phyloP scores from a whole-genome alignment of 768 basidiomycete genomes.

The Macrocybe gigantea region DNA sequence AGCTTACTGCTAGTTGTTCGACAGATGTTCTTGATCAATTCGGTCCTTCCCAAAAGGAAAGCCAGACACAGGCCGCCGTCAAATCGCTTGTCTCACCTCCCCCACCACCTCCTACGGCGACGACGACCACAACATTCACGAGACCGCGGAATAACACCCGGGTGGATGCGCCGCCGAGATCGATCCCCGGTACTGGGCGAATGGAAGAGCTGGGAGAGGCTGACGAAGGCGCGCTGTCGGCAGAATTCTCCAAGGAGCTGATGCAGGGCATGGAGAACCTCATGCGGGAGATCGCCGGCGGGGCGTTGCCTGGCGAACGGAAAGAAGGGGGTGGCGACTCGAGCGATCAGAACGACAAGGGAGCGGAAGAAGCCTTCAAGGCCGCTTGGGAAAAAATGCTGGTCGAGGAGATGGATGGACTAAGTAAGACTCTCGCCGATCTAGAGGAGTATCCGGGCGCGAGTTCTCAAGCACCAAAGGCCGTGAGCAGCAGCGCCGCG shows the following conservation, averaged over 20 bases:
- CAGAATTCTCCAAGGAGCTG: constrained; percentile 40
- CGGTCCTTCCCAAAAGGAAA: constrained; percentile 12
- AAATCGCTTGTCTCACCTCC: constrained; percentile 19
- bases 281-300: constrained; percentile 40
- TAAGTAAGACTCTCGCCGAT: constrained; percentile 14
- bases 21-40: constrained; percentile 43
- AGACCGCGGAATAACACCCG: constrained; percentile 45
- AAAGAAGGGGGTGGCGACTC: constrained; percentile 17
- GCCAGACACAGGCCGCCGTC: constrained; percentile 6
- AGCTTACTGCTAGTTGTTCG: not conserved
- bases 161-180: constrained; percentile 34
- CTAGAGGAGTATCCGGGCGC: constrained; percentile 11
- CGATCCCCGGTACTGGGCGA: constrained; percentile 27
- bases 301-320: constrained; percentile 6
- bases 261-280: constrained; percentile 45
- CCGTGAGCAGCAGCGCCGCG: not conserved
- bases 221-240: constrained; percentile 34
- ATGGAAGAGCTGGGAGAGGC: constrained; percentile 12
- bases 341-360: constrained; percentile 20
- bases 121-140: constrained; percentile 17
- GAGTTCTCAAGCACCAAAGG: constrained; percentile 1
- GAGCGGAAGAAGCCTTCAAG: constrained; percentile 36
- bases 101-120: constrained; percentile 25
- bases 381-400: constrained; percentile 73
- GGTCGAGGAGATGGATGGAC: constrained; percentile 52